Conservation (phyloP, 2,329 filamentous ascomycete genomes). For the Fusarium sp. region DNA sequence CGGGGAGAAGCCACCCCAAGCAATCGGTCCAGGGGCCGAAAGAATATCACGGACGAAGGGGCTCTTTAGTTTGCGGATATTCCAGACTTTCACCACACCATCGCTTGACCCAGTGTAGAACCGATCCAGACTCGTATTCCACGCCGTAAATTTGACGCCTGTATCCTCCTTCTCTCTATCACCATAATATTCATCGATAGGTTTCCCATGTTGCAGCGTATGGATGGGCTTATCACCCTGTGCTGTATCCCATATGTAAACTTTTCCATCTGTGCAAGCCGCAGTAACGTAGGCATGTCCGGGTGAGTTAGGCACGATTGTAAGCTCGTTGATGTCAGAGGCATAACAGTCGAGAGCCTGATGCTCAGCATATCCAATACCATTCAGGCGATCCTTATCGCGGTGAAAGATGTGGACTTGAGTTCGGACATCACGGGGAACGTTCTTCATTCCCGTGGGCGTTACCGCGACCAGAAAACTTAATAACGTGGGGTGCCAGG, state of each 20-base stretch:
- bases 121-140: slow-evolving; percentile 67
- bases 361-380: slow-evolving; percentile 55
- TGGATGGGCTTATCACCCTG: slow-evolving; percentile 68
- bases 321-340: slow-evolving; percentile 72
- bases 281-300: slow-evolving; percentile 68
- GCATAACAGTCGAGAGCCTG: slow-evolving; percentile 71
- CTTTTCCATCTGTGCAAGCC: slow-evolving; percentile 70
- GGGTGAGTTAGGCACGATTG: slow-evolving; percentile 67
- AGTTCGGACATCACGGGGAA: slow-evolving; percentile 61
- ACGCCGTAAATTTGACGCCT: slow-evolving; percentile 73
- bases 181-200: slow-evolving; percentile 55
- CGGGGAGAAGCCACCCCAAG: slow-evolving; percentile 69
- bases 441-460: slow-evolving; percentile 58
- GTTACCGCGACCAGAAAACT: slow-evolving; percentile 71
- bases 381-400: slow-evolving; percentile 45
- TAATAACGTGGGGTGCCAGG: slow-evolving; percentile 69
- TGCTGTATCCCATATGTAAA: slow-evolving; percentile 73
- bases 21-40: slow-evolving; percentile 67
- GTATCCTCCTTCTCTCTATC: slow-evolving; percentile 68
- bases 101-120: slow-evolving; percentile 75
- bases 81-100: slow-evolving; percentile 73
- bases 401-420: slow-evolving; percentile 68
- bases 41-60: slow-evolving; percentile 67
- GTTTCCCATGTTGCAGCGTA: slow-evolving; percentile 64
- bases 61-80: slow-evolving; percentile 60